These are phyloP conservation scores for Rhizophagus sp. DNA, from an alignment of 192 early-diverging fungal genomes.

Conservation along the genomic window DNA sequence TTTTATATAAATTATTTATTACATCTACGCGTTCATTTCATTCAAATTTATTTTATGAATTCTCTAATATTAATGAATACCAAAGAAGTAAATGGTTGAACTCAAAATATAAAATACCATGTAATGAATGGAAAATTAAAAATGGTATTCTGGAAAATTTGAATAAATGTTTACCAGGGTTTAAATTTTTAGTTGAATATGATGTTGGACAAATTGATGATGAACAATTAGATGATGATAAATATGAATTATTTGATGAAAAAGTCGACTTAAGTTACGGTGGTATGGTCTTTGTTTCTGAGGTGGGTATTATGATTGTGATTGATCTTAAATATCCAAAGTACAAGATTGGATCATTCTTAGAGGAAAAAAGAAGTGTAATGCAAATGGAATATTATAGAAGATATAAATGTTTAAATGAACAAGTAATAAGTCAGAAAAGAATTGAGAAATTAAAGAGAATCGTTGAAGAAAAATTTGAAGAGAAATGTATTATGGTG, in stretches of 20 bases:
- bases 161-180: neutral
- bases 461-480: neutral
- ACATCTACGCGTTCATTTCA: neutral
- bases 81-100: neutral
- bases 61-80: neutral
- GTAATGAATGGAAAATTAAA: neutral
- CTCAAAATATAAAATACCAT: neutral
- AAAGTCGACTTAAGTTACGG: neutral
- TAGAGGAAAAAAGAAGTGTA: neutral
- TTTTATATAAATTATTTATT: neutral
- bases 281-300: neutral
- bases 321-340: neutral
- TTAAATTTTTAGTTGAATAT: neutral
- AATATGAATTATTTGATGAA: neutral
- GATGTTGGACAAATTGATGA: neutral
- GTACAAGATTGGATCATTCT: neutral
- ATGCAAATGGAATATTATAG: neutral
- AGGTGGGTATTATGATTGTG: neutral
- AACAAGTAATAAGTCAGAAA: neutral
- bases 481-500: neutral
- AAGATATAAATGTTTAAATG: neutral
- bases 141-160: neutral
- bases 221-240: no score
- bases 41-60: neutral
- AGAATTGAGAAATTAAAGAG: neutral